Base-by-base conservation (phyloP, 805 yeast species). In the Ogataea angusta region DNA sequence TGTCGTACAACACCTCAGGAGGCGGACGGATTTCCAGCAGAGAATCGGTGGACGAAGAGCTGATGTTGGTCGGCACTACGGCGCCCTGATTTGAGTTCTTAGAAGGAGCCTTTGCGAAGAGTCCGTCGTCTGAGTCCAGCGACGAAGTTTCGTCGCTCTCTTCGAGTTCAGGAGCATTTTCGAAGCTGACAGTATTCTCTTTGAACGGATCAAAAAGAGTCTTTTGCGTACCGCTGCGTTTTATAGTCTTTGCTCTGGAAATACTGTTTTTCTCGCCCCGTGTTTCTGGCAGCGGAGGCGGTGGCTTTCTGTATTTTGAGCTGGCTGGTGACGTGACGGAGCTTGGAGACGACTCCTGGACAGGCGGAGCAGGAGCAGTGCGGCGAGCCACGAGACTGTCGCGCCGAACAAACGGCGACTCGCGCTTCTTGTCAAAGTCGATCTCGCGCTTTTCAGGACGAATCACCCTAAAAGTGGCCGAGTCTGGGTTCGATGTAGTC, bases 1-100 rank as follows among this genome's bases (percentile, higher is more conserved):
- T 90, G 41, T 88, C 87, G 59, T 90, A 93, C 22, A 93, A 83
- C 30, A 86, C 95, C 56, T 91, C 98, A 1, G 95, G 84, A 0
- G 98, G 89, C 2, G 99, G 99, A 59, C 99, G 78, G 12, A 93
- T 82, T 6, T 83, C 80, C 87, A 64, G 48, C 3, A 53, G 38
- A 9, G 56, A 50, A 3, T 56, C 53, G 12, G 44, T 40, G 6
- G 61, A 53, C 6, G 56, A 51, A 5, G 53, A 40, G 3, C 48
- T 46, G 16, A 46, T 24, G n/a, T 39, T n/a, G 29, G 36, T 40
- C 10, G 43, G 32, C 23, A 35, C 25, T 9, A 38, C 34, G 6
- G 36, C 35, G 23, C 15, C 36, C 16, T 36, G 34, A 13, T 10
- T 27, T 26, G 38, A 15, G 9, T 27, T 29, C 10, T 48, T 48